Evolutionary conservation across 2,329 filamentous ascomycete genomes (phyloP).

Genomic region (Neofusicoccum kwambonambiense): DNA sequence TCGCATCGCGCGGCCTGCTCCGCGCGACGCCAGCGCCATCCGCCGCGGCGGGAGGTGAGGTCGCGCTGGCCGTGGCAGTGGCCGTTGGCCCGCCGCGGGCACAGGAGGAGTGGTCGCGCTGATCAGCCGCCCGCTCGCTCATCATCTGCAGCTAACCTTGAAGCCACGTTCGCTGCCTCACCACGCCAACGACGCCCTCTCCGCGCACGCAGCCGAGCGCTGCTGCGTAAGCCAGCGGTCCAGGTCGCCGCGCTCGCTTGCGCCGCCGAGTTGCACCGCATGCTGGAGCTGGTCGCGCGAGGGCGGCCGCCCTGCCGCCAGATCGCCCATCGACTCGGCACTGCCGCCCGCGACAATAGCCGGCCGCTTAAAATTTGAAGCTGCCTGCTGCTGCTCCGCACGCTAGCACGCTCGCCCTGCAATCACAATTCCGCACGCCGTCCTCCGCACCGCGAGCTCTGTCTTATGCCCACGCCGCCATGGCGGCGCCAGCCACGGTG

Average conservation of each 20-base stretch:
- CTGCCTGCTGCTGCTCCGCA: constrained; percentile 3
- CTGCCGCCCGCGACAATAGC: constrained; percentile 3
- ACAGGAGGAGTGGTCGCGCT: constrained; percentile 10
- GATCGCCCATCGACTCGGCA: constrained; percentile 8
- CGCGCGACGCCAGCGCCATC: neutral
- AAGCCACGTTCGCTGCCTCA: constrained; percentile 15
- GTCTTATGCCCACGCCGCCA: neutral
- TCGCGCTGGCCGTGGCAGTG: neutral
- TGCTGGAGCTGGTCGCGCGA: neutral
- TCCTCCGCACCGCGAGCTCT: neutral
- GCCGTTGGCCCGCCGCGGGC: constrained; percentile 15
- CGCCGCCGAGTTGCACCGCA: constrained; percentile 9
- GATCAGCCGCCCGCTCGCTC: constrained; percentile 15
- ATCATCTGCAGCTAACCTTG: constrained; percentile 18
- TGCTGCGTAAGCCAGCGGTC: constrained; percentile 14
- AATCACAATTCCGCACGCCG: constrained; percentile 3
- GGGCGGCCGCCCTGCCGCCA: constrained; percentile 1
- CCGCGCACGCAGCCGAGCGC: neutral
- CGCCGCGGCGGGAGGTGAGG: constrained; percentile 8
- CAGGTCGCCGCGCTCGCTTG: constrained; percentile 12
- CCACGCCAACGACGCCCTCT: neutral
- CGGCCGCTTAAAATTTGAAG: constrained; percentile 11
- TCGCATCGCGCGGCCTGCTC: constrained; percentile 28
- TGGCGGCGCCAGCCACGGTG: neutral
- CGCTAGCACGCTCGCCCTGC: constrained; percentile 5